Evolutionary conservation across 2,329 filamentous ascomycete genomes (phyloP), one percentile per base, ranked within the genome.

Genomic region (Triangularia setosa): DNA sequence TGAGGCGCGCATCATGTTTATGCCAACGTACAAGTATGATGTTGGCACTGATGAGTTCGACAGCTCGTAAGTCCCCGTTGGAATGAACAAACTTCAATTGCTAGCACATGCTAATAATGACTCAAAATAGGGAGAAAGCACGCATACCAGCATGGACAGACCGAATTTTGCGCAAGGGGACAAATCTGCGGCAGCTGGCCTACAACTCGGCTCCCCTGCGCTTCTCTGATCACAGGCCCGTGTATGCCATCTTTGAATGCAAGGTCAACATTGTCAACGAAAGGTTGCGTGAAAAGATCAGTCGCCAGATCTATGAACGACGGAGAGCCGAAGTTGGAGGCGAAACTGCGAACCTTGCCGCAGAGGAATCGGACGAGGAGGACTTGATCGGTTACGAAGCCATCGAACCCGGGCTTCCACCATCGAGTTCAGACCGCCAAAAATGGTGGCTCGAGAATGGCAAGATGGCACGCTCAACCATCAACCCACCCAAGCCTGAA

Each of bases 111-210:
- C 76, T 80, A 64, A 83, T 68, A 33, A n/a, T 30, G 4, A 30
- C n/a, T 56, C 14, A 12, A n/a, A 33, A 33, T 59, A 90, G 89
- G 58, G 94, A 98, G 73, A 99, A 99, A 76, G 88, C 90, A 62
- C 89, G 95, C 16, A 97, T 98, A 67, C 95, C 95, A 2, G 95
- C 95, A 0, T 99, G 95, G 95, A 97, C 93, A 66, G 95, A 99
- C 76, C 90, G 95, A 40, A 90, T 99, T 55, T 79, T 99, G 8
- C 89, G 91, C 65, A 96, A 93, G 78, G 95, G 95, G 7, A 80
- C 85, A 65, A 93, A 92, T 70, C 83, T 99, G 35, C 87, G 88
- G 52, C 95, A 98, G 74, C 81, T 90, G 11, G 84, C 90, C 30
- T 99, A 99, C 76, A 86, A 91, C 72, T 89, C 86, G 61, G 93